Base-by-base conservation (phyloP, 208 protist genomes). In the Trypanosoma avium region DNA sequence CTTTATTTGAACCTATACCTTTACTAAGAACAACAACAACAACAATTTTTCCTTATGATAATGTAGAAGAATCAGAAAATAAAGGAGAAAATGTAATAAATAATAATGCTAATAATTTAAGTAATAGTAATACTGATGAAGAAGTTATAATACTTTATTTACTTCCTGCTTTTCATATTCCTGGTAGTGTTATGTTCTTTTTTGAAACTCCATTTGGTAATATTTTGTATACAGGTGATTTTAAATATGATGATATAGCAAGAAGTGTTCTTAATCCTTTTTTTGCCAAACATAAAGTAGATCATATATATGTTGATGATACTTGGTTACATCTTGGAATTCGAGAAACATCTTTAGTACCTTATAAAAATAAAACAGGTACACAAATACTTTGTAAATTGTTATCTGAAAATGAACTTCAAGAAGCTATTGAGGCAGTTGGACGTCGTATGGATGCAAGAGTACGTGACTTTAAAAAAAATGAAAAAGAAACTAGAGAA, bases 221-320 rank as follows among this genome's bases (percentile, higher is more conserved):
- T 26, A 49, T 88, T 48, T 75, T 94, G 13, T 85, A 91, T 72
- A 94, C 88, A 0, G 88, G 88, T 5, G 88, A 94, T 70, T 92
- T 92, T 55, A 89, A 90, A 66, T 87, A 75, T 42, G 70, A 84
- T 17, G 61, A 74, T 45, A 9, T 48, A n/a, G 59, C 55, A 4
- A 72, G 66, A 1, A 45, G 47, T n/a, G 50, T 67, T 26, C 70
- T 92, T 22, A 45, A 53, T 12, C 47, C 60, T 29, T 88, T 92
- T 54, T 82, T 88, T 57, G 72, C 56, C 12, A 38, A 55, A 5
- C 78, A 86, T 58, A 63, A 52, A 13, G 83, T 94, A 22, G 88
- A 94, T 49, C 82, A 94, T 72, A 50, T 94, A 5, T 94, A 80
- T 61, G 24, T 92, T n/a, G 88, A 94, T 58, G 85, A 92, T 54